phyloP scores from a whole-genome alignment of 140 eudicot species.

The Erigeron philadelphicus region DNA sequence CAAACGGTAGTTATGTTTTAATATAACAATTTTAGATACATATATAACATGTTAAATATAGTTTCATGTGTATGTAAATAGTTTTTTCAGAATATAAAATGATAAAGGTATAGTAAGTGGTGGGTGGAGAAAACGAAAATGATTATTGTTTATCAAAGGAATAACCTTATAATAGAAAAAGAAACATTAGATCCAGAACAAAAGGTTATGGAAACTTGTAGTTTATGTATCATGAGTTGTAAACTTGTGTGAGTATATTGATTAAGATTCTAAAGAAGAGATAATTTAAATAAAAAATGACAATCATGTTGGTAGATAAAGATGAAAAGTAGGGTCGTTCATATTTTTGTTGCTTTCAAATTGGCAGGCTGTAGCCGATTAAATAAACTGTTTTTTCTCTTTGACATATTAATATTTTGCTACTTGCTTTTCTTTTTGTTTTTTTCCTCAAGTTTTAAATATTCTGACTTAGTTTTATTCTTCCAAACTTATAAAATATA shows the following conservation, averaged over 20 bases:
- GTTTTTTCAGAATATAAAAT: background rate
- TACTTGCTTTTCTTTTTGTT: slow-evolving; percentile 9
- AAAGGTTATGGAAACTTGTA: background rate
- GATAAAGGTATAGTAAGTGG: background rate
- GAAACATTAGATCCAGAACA: background rate
- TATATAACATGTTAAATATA: background rate
- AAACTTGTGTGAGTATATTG: background rate
- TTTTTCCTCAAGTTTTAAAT: background rate
- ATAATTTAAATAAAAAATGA: background rate
- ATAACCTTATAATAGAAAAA: background rate
- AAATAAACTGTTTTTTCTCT: slow-evolving; percentile 21
- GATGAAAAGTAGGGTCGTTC: slow-evolving; percentile 18
- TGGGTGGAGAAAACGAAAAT: background rate
- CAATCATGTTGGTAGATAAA: slow-evolving; percentile 19
- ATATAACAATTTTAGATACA: no score
- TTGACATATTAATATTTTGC: slow-evolving; percentile 15
- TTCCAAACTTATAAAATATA: background rate
- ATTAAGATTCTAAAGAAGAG: background rate
- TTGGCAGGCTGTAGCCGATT: slow-evolving; percentile 25
- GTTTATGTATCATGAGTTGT: slow-evolving; percentile 4
- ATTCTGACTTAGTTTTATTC: background rate
- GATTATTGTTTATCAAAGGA: slow-evolving; percentile 6
- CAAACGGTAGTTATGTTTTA: no score
- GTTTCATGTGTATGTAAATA: no score
- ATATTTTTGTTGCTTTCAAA: slow-evolving; percentile 11